phyloP scores from a whole-genome alignment of 2,329 filamentous ascomycete species.

The Fusarium agapanthi region DNA sequence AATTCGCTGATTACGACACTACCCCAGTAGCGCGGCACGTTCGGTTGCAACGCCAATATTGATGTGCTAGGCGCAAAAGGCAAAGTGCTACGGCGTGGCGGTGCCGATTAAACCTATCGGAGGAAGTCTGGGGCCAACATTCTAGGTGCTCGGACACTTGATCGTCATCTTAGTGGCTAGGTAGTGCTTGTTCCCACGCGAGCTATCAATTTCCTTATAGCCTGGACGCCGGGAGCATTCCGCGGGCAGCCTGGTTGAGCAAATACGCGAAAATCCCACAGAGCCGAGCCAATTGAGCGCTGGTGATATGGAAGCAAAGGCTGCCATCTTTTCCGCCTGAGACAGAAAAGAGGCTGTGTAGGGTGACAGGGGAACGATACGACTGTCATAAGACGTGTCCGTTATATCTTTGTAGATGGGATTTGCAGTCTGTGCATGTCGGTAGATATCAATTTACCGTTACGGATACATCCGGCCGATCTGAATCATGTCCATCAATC shows the following conservation, averaged over 20 bases:
- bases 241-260: background rate
- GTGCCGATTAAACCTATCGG: background rate
- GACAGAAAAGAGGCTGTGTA: background rate
- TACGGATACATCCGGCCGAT: background rate
- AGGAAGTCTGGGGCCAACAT: background rate
- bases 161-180: background rate
- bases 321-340: background rate
- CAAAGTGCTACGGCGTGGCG: background rate
- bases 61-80: background rate
- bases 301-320: background rate
- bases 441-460: background rate
- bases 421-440: background rate
- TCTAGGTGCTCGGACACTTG: background rate
- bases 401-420: background rate
- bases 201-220: background rate
- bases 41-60: constrained; percentile 4
- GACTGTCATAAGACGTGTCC: background rate
- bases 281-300: background rate
- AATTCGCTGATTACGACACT: background rate
- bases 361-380: background rate
- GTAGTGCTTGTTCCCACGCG: background rate
- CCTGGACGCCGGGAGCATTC: background rate
- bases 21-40: background rate
- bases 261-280: background rate
- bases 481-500: background rate